Base-by-base conservation (phyloP, 345 rosid species). In the Rubroshorea leprosula region DNA sequence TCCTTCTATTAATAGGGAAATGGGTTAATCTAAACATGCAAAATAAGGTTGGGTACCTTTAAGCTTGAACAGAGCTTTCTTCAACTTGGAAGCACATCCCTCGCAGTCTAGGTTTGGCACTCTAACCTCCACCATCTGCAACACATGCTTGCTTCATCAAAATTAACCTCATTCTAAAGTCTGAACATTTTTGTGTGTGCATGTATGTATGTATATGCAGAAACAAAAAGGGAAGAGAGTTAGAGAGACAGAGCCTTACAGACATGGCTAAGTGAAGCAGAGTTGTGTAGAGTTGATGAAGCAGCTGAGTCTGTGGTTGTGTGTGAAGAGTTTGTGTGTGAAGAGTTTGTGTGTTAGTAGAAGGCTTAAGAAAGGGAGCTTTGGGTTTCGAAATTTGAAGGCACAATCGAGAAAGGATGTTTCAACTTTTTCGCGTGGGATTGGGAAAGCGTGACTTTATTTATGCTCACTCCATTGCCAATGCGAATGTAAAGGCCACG, bases 101-200 rank as follows among this genome's bases (percentile, higher is more conserved):
- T 83, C 81, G 52, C 98, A 92, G 56, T 89, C 96, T 61, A 92
- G 63, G 71, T 92, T 92, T 16, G 95, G 95, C 68, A 88, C 95
- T 70, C 95, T 76, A 45, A 91, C 85, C 78, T 91, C 92, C 61
- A 88, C 82, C 80, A 85, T 79, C 92, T 78, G 66, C 67, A 45
- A 61, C 20, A 49, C 19, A 54, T 18, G 11, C 6, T 19, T 17
- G 12, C 17, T 26, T 9, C 45, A 23, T 44, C 54, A 67, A 31
- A 63, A 38, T 57, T n/a, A n/a, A n/a, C n/a, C 46, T 44, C 23
- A 24, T 54, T 47, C 57, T 21, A 6, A 55, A n/a, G n/a, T n/a
- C n/a, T 31, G 18, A 12, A 24, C 7, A 16, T 20, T 3, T 55
- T 1, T 25, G 17, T 57, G 0, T 45, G 5, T 39, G 14, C 3